phyloP scores from a whole-genome alignment of 345 rosid species.

The Lepidium sativum region DNA sequence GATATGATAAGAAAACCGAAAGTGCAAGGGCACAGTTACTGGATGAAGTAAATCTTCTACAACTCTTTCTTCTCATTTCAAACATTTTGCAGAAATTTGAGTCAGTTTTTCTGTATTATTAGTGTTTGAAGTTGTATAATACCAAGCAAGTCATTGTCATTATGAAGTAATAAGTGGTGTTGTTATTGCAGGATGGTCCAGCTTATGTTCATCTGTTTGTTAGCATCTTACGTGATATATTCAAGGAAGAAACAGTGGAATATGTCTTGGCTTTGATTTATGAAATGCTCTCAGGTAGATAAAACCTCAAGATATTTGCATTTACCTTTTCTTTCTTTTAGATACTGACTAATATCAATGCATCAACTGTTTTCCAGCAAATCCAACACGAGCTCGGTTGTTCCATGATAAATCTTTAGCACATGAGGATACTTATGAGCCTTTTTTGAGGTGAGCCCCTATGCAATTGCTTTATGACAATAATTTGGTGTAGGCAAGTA shows the following conservation, averaged over 20 bases:
- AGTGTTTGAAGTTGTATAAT: not conserved
- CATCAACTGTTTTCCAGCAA: conserved; percentile 46
- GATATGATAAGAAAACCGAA: conserved; percentile 75
- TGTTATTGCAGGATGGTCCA: conserved; percentile 76
- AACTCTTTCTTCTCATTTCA: not conserved
- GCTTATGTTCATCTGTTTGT: conserved; percentile 83
- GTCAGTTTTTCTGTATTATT: not conserved
- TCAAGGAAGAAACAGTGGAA: conserved; percentile 94
- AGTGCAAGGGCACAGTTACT: conserved; percentile 77
- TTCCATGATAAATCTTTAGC: conserved; percentile 82
- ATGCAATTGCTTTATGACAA: not conserved
- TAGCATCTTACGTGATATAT: conserved; percentile 74
- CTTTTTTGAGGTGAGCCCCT: conserved; percentile 80
- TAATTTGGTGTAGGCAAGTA: not conserved
- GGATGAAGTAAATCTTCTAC: conserved; percentile 55
- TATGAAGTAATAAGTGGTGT: conserved; percentile 14
- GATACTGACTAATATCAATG: conserved; percentile 11
- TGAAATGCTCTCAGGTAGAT: conserved; percentile 80
- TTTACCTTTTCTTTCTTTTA: not conserved
- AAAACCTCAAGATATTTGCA: not conserved
- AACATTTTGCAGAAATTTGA: too few relatives aligned
- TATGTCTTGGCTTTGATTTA: conserved; percentile 91
- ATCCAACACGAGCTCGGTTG: conserved; percentile 81
- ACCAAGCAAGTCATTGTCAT: not conserved
- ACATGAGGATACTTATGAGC: conserved; percentile 78